phyloP scores from a whole-genome alignment of 306 rosid species.

The Quillaja saponaria region DNA sequence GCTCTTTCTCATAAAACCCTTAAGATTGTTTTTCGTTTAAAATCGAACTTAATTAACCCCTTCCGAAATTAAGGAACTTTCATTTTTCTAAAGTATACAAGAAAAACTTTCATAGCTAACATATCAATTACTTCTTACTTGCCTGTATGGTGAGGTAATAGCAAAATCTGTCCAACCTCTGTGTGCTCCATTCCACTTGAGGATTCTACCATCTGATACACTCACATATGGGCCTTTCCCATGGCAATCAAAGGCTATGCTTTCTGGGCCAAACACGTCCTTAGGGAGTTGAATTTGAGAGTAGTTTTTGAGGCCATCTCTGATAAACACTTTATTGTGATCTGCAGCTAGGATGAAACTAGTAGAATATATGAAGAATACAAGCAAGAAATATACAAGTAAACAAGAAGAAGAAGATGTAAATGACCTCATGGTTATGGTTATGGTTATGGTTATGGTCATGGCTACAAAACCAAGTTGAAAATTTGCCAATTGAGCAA shows the following conservation, averaged over 20 bases:
- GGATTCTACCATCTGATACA: slow-evolving; percentile 56
- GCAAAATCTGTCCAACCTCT: not conserved
- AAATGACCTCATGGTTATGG: not conserved
- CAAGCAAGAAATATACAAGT: not conserved
- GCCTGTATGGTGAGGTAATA: not conserved
- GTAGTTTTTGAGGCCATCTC: slow-evolving; percentile 15
- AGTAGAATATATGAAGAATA: not conserved
- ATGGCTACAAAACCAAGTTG: too few relatives aligned
- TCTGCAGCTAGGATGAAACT: not conserved
- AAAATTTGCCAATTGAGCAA: too few relatives aligned
- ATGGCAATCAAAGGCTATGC: slow-evolving; percentile 56
- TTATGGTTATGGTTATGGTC: too few relatives aligned
- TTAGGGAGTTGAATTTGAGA: slow-evolving; percentile 24
- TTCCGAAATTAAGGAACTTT: too few relatives aligned
- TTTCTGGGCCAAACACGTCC: slow-evolving; percentile 48
- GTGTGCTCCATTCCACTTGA: slow-evolving; percentile 42
- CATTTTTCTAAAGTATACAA: too few relatives aligned
- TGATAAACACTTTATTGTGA: not conserved
- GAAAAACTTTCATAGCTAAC: too few relatives aligned
- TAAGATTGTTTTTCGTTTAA: too few relatives aligned
- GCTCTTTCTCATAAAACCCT: too few relatives aligned
- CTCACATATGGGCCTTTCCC: slow-evolving; percentile 53
- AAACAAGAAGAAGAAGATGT: not conserved
- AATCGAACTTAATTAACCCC: too few relatives aligned
- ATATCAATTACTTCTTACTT: too few relatives aligned